A percentile compares a stretch with the other conserved stretches of the same genome.
Conservation (phyloP, 2,329 filamentous ascomycete genomes). For the Trichophaea hybrida region DNA sequence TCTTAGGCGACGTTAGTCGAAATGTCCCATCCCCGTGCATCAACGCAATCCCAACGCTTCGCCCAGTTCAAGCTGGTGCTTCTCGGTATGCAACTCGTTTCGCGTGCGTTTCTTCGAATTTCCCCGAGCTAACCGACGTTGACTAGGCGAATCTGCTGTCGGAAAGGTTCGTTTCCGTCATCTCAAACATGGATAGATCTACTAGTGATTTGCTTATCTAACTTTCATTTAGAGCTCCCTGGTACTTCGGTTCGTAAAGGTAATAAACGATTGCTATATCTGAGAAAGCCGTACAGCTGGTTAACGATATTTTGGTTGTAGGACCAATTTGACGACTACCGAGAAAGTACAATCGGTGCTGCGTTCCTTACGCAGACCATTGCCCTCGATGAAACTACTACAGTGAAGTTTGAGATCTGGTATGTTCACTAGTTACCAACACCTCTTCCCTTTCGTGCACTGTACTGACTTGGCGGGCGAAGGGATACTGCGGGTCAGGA, state of each 20-base stretch:
- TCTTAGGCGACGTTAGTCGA: background rate
- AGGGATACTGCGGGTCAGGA: constrained; percentile 89
- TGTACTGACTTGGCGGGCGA: background rate
- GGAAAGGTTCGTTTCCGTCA: constrained; percentile 59
- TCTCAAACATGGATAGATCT: constrained; percentile 3
- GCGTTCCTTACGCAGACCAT: constrained; percentile 99
- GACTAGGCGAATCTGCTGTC: constrained; percentile 84
- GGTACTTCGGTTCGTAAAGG: constrained; percentile 96
- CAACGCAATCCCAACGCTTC: constrained; percentile 76
- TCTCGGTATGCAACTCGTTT: constrained; percentile 48
- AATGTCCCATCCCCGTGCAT: constrained; percentile 50
- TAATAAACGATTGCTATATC: constrained; percentile 33
- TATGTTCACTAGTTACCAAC: constrained; percentile 11
- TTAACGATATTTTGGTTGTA: constrained; percentile 31
- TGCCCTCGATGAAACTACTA: constrained; percentile 92
- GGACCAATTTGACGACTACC: constrained; percentile 98
- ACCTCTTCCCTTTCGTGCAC: background rate
- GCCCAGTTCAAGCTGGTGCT: constrained; percentile 98
- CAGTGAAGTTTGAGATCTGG: constrained; percentile 99
- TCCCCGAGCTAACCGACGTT: constrained; percentile 21
- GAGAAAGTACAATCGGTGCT: constrained; percentile 94
- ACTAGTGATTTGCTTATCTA: constrained; percentile 23
- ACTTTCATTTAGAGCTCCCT: constrained; percentile 62
- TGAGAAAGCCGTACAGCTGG: background rate
- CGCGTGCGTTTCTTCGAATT: background rate